Conservation (phyloP, 768 basidiomycete species). For the Melanogaster broomeanus region DNA sequence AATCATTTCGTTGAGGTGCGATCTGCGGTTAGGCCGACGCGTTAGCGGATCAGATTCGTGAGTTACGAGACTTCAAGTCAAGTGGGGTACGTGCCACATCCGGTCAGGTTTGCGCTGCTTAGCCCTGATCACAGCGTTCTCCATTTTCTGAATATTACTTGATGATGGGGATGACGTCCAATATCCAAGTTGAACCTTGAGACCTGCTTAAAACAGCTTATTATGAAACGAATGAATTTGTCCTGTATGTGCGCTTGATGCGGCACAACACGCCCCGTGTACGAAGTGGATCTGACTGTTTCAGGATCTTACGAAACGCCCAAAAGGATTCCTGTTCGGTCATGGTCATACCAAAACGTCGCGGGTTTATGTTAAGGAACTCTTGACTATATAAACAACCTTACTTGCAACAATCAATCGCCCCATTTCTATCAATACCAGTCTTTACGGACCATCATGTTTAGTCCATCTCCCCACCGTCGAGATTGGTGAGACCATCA, state of each 20-base stretch:
- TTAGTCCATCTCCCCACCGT: slow-evolving; percentile 25
- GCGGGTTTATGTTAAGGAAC: neutral
- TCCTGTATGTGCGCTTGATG: neutral
- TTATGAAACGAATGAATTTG: neutral
- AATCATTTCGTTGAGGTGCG: neutral
- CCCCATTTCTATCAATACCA: neutral
- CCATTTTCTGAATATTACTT: neutral
- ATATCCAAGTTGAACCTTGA: neutral
- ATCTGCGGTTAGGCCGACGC: no score
- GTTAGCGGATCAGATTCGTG: no score
- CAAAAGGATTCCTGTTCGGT: neutral
- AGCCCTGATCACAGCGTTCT: neutral
- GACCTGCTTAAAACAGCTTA: neutral
- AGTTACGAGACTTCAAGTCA: no score
- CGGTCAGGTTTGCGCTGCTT: neutral
- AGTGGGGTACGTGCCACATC: neutral
- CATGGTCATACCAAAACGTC: neutral
- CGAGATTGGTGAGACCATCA: slow-evolving; percentile 28
- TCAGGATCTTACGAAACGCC: neutral
- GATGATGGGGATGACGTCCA: neutral
- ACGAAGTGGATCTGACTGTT: neutral
- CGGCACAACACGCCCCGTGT: neutral
- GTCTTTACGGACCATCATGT: slow-evolving; percentile 17
- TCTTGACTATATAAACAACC: slow-evolving; percentile 6
- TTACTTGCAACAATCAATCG: neutral